Evolutionary conservation across 2,329 filamentous ascomycete species (phyloP).

Genomic region (Fusarium sp.): DNA sequence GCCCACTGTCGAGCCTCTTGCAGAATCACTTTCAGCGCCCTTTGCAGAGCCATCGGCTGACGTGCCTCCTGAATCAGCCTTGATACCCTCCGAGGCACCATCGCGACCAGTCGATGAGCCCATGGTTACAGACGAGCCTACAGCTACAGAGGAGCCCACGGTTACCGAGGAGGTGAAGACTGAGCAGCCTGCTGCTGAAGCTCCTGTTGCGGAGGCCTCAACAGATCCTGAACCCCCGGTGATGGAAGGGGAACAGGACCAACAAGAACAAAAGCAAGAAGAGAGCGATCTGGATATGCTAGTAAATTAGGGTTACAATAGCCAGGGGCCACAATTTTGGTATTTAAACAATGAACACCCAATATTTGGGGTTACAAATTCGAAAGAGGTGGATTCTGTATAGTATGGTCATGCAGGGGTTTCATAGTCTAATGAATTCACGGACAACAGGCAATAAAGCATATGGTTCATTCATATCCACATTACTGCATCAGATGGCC

Average conservation of each 20-base stretch:
- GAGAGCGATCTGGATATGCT: background rate
- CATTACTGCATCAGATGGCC: background rate
- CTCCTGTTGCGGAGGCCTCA: background rate
- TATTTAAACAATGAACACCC: background rate
- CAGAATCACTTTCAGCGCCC: background rate
- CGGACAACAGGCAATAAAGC: conserved; percentile 17
- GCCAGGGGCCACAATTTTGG: background rate
- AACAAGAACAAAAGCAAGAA: conserved; percentile 12
- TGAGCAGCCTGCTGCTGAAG: conserved; percentile 24
- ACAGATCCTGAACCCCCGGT: background rate
- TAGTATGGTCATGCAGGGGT: conserved; percentile 10
- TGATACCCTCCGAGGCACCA: conserved; percentile 18
- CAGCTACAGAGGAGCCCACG: conserved; percentile 11
- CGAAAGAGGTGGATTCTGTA: conserved; percentile 34
- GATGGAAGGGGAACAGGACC: conserved; percentile 11
- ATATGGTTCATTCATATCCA: background rate
- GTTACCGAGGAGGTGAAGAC: conserved; percentile 8
- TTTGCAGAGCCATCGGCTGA: background rate
- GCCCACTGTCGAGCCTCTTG: background rate
- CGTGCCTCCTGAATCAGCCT: conserved; percentile 10
- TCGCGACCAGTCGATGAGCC: conserved; percentile 10
- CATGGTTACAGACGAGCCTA: conserved; percentile 1
- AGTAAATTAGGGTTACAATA: background rate
- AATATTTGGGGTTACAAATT: background rate
- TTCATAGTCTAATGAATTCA: conserved; percentile 25